Percentiles rank a stretch among this genome's conserved stretches.
Conservation (phyloP, 306 rosid species). For the Begonia fuchsioides region DNA sequence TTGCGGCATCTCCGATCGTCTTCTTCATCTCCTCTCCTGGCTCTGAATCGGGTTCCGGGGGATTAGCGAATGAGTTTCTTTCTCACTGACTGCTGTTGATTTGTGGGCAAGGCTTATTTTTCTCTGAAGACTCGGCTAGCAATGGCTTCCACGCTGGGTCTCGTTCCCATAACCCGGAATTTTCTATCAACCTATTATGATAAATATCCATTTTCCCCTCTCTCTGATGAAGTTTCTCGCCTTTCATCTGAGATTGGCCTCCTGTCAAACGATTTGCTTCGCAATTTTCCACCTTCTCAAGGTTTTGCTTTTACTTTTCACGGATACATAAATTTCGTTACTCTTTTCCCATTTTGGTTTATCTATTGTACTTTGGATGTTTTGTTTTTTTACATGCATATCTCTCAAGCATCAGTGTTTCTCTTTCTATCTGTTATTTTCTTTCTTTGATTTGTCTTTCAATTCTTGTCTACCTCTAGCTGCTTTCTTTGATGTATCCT, state of each 20-base stretch:
- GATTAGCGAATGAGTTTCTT: no score
- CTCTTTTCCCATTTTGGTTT: neutral
- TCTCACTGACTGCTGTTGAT: no score
- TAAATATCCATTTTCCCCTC: constrained; percentile 51
- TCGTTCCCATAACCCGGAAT: constrained; percentile 71
- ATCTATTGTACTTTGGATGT: neutral
- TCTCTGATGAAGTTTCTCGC: constrained; percentile 44
- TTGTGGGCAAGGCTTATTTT: neutral
- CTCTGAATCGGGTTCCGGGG: no score
- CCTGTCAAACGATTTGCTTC: constrained; percentile 32
- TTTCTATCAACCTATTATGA: constrained; percentile 75
- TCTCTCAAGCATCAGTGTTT: no score
- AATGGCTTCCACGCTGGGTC: constrained; percentile 86
- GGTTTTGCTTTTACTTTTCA: neutral
- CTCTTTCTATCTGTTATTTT: neutral
- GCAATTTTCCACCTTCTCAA: neutral
- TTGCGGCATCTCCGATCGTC: no score
- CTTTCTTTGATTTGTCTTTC: neutral
- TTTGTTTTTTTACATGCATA: neutral
- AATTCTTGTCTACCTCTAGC: neutral
- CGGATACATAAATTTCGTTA: neutral
- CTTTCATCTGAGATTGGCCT: constrained; percentile 62
- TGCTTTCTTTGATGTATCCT: no score
- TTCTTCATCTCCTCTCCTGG: no score
- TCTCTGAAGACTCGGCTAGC: neutral